Evolutionary conservation across 768 basidiomycete genomes (phyloP), one percentile per base, ranked within the genome.

Genomic region (Pleurotus citrinopileatus): DNA sequence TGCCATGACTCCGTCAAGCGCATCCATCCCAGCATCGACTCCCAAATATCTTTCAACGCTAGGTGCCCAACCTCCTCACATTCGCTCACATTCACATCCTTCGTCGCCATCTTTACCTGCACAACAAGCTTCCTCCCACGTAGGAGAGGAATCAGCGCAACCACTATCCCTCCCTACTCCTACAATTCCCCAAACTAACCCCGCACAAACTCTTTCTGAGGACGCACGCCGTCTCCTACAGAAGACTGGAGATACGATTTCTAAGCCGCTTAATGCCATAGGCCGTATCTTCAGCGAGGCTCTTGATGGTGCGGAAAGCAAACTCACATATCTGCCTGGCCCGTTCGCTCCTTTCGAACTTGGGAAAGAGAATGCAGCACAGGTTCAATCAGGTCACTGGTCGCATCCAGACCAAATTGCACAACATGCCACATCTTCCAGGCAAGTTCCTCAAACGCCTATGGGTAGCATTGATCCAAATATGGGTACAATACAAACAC

Each of bases 91-190:
- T 63, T 70, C 19, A 25, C 48, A 51, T 51, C 65, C 5, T 61
- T 62, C 42, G 42, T 62, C 55, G 59, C 56, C 48, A 52, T 59
- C n/a, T 23, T 59, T 17, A 53, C 52, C 9, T 36, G 58, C 8
- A 47, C 57, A 15, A 28, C 57, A 23, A 55, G 66, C 37, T 57
- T 74, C 76, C 48, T 73, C 83, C 0, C 86, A 87, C 55, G 81
- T 82, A 8, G 94, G 94, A 27, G 94, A 96, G 72, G 94, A 96
- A 66, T 90, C 94, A 3, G 94, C 94, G 0, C 80, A 86, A 59
- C 87, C 85, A 0, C 80, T 96, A 8, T 71, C 89, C 0, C 71
- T 92, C 7, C 77, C 83, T 3, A 73, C 81, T 8, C 78, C 48
- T 10, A 36, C 48, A 22, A 51, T 51, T 26, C 22, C 48, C 8